Percentiles rank a stretch among this genome's conserved stretches.
Evolutionary conservation across 1,139 yeast species (phyloP).

Genomic region (Pichia sp.): DNA sequence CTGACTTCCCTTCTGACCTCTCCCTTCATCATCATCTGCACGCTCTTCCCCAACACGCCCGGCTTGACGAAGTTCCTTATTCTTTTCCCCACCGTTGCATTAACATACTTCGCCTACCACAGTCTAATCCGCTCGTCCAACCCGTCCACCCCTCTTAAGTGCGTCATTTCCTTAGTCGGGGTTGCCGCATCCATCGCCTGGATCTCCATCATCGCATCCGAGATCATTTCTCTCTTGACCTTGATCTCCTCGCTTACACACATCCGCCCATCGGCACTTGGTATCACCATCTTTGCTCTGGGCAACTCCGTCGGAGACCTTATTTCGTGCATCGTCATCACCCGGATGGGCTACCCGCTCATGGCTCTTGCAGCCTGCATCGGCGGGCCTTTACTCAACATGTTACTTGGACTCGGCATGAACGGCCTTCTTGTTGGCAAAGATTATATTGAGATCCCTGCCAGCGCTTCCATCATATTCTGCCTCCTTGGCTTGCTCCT

Average conservation of each 20-base stretch:
- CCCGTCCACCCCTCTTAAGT: constrained; percentile 32
- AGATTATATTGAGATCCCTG: constrained; percentile 19
- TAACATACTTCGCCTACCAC: constrained; percentile 20
- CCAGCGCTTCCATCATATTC: constrained; percentile 30
- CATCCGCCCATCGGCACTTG: constrained; percentile 76
- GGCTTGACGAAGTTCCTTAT: constrained; percentile 14
- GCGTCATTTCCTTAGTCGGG: constrained; percentile 48
- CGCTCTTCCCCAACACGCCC: constrained; percentile 22
- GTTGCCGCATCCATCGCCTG: constrained; percentile 66
- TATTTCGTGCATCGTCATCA: constrained; percentile 78
- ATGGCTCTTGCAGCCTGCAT: constrained; percentile 95
- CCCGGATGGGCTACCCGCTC: constrained; percentile 79
- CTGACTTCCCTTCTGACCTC: constrained; percentile 24
- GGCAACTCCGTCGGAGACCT: constrained; percentile 93
- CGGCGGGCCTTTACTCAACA: constrained; percentile 80
- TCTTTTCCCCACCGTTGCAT: constrained; percentile 9
- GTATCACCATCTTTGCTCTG: constrained; percentile 82
- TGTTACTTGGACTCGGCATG: constrained; percentile 60
- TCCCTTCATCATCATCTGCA: constrained; percentile 22
- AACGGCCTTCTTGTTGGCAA: constrained; percentile 53
- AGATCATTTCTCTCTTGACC: constrained; percentile 65
- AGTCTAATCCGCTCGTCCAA: constrained; percentile 20
- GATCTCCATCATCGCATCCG: constrained; percentile 74
- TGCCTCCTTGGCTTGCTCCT: constrained; percentile 51
- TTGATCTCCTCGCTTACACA: constrained; percentile 56